Percentiles rank a stretch among this genome's conserved stretches.
Conservation (phyloP, 2,329 filamentous ascomycete species). For the Sarocladium oryzae region DNA sequence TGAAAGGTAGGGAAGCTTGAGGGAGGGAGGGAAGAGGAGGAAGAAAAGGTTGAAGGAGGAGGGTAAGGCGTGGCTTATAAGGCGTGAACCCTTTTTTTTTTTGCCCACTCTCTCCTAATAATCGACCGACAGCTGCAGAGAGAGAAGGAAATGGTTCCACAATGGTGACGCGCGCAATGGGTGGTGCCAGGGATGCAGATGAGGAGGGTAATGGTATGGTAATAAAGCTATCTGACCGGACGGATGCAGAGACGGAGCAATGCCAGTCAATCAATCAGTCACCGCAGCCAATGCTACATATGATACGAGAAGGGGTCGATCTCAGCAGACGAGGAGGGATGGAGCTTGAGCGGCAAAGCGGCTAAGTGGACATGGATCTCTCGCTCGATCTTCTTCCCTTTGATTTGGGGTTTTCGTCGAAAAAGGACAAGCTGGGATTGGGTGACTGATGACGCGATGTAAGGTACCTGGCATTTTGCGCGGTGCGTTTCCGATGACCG, state of each 20-base stretch:
- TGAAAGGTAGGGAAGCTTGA: not conserved
- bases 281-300: no score
- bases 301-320: not conserved
- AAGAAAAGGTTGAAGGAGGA: not conserved
- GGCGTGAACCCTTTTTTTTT: conserved; percentile 1
- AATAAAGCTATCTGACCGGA: not conserved
- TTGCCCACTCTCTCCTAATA: no score
- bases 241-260: not conserved
- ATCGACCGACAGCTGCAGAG: not conserved
- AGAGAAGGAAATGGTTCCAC: not conserved
- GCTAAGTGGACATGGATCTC: no score
- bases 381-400: no score
- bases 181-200: not conserved
- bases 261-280: not conserved
- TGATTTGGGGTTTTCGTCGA: no score
- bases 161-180: conserved; percentile 3
- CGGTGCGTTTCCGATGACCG: no score
- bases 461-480: no score
- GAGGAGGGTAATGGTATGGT: conserved; percentile 1
- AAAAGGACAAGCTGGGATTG: no score
- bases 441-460: no score
- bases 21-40: not conserved
- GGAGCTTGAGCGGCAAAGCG: no score
- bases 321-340: no score
- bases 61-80: conserved; percentile 7